These are phyloP conservation scores for Hymenoscyphus salicellus DNA, from an alignment of 2,329 filamentous ascomycete genomes.

Conservation along the genomic window DNA sequence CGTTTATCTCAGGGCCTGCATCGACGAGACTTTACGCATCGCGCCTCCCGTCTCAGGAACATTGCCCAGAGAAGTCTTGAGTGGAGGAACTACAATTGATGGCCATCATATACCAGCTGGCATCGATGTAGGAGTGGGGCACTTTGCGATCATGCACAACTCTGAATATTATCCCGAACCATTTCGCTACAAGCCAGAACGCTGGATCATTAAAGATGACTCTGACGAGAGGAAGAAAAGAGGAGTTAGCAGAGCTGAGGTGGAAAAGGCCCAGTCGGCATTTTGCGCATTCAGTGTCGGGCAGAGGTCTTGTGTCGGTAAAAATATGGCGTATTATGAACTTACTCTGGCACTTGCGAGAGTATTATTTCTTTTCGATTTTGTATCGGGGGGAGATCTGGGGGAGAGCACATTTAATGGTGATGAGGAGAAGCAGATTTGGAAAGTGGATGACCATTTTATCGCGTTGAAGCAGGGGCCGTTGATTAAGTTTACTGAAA, in stretches of 20 bases:
- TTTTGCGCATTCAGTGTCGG: slow-evolving; percentile 33
- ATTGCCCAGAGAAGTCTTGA: slow-evolving; percentile 18
- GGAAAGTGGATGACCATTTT: background rate
- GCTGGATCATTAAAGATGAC: slow-evolving; percentile 39
- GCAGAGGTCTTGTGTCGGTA: slow-evolving; percentile 30
- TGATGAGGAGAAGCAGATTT: too few species aligned
- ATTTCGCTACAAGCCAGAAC: slow-evolving; percentile 42
- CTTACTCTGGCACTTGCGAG: slow-evolving; percentile 28
- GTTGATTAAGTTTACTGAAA: slow-evolving; percentile 3
- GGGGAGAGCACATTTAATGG: background rate
- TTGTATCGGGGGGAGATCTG: slow-evolving; percentile 3
- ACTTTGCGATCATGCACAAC: slow-evolving; percentile 45
- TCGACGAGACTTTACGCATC: slow-evolving; percentile 34
- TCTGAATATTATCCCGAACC: slow-evolving; percentile 43
- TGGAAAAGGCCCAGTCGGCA: background rate
- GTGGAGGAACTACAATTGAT: slow-evolving; percentile 23
- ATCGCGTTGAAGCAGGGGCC: background rate
- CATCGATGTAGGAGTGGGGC: slow-evolving; percentile 43
- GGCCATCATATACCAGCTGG: slow-evolving; percentile 38
- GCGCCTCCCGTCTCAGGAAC: slow-evolving; percentile 24
- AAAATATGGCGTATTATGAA: slow-evolving; percentile 31
- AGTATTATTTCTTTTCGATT: slow-evolving; percentile 20
- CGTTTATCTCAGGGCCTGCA: slow-evolving; percentile 41
- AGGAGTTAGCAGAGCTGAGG: background rate
- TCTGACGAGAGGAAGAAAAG: background rate